A percentile compares a stretch with the other conserved stretches of the same genome.
These are phyloP conservation scores for Eucalyptus curtisii DNA, from an alignment of 345 rosid species.

Conservation along the genomic window DNA sequence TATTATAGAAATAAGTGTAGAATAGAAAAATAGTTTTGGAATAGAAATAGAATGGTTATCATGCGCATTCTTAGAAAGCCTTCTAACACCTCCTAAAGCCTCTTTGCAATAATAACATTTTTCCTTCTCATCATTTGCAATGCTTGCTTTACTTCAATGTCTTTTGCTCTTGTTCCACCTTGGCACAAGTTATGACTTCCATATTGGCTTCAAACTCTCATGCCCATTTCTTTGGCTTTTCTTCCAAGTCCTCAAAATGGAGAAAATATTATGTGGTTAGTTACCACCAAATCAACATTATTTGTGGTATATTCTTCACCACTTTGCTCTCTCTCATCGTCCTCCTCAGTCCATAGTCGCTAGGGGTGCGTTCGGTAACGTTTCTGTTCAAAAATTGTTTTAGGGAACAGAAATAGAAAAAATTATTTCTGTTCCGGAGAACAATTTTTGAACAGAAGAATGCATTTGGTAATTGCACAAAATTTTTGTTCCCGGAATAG, in stretches of 20 bases:
- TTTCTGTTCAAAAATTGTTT: too few relatives aligned
- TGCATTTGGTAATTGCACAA: too few relatives aligned
- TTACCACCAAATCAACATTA: neutral
- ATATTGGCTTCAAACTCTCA: slow-evolving; percentile 49
- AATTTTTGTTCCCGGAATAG: too few relatives aligned
- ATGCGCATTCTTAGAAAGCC: slow-evolving; percentile 28
- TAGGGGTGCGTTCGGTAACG: too few relatives aligned
- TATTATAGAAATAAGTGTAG: accelerated
- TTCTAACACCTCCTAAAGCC: slow-evolving; percentile 64
- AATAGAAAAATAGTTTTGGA: too few relatives aligned
- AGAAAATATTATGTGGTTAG: too few relatives aligned
- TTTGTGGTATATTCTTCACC: neutral
- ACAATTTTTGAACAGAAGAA: too few relatives aligned
- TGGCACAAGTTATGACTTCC: slow-evolving; percentile 33
- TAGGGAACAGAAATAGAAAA: too few relatives aligned
- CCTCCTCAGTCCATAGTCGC: neutral
- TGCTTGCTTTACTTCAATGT: slow-evolving; percentile 69
- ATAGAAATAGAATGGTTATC: too few relatives aligned
- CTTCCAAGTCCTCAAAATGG: slow-evolving; percentile 27
- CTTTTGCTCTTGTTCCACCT: slow-evolving; percentile 71
- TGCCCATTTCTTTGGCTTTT: slow-evolving; percentile 49
- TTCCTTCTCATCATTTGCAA: slow-evolving; percentile 51
- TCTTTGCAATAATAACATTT: slow-evolving; percentile 58
- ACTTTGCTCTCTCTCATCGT: neutral
- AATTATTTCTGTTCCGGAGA: too few relatives aligned